These are phyloP conservation scores for Cytospora mali DNA, from an alignment of 2,329 filamentous ascomycete genomes.

Conservation along the genomic window DNA sequence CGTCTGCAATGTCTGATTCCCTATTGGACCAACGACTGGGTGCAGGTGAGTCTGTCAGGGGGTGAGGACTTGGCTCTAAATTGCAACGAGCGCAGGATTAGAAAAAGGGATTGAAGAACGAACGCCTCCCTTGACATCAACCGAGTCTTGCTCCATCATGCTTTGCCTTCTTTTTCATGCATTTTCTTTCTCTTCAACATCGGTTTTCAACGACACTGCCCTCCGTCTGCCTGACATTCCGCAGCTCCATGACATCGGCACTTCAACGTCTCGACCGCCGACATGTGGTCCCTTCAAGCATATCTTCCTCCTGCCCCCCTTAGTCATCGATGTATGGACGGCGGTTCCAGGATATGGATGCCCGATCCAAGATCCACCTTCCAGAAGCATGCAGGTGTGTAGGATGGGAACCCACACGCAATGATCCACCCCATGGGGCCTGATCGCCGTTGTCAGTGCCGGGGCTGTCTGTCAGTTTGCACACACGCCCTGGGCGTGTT, in stretches of 20 bases:
- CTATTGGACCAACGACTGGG: neutral
- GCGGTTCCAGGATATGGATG: slow-evolving; percentile 11
- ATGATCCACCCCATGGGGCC: neutral
- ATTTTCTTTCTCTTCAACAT: neutral
- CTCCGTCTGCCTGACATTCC: slow-evolving; percentile 7
- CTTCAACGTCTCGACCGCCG: slow-evolving; percentile 12
- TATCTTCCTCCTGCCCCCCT: slow-evolving; percentile 3
- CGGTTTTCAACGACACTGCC: slow-evolving; percentile 15
- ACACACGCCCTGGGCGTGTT: slow-evolving; percentile 2
- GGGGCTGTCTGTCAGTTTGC: neutral
- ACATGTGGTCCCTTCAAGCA: neutral
- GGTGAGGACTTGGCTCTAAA: neutral
- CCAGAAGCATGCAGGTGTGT: slow-evolving; percentile 24
- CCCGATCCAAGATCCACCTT: slow-evolving; percentile 20
- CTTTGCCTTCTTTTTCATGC: slow-evolving; percentile 8
- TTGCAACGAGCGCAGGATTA: neutral
- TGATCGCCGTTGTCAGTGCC: slow-evolving; percentile 11
- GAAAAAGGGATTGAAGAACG: slow-evolving; percentile 10
- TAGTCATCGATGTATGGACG: slow-evolving; percentile 10
- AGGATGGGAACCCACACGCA: slow-evolving; percentile 1
- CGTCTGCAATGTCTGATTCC: slow-evolving; percentile 5
- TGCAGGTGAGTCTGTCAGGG: neutral
- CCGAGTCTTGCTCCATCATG: neutral
- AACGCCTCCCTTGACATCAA: slow-evolving; percentile 6
- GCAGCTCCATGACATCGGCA: slow-evolving; percentile 9